phyloP scores from a whole-genome alignment of 768 basidiomycete species.

The Fomitopsis serialis region DNA sequence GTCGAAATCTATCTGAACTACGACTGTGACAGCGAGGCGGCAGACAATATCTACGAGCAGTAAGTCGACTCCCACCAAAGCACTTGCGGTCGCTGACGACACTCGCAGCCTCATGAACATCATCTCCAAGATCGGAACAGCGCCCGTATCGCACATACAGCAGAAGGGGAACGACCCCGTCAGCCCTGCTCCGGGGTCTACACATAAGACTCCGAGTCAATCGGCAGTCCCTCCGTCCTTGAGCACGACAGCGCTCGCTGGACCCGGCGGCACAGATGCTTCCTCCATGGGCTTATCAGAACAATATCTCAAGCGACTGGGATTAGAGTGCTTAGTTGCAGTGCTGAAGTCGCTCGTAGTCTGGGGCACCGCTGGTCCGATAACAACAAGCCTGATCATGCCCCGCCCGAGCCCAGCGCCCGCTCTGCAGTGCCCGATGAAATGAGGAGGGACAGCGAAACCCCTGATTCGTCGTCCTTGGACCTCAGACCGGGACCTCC shows the following conservation, averaged over 20 bases:
- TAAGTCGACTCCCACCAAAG: conserved; percentile 28
- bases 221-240: conserved; percentile 55
- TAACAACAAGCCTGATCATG: conserved; percentile 39
- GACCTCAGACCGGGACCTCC: conserved; percentile 38
- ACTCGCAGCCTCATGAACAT: conserved; percentile 80
- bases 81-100: background rate
- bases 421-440: conserved; percentile 53
- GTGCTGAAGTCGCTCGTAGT: conserved; percentile 85
- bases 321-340: conserved; percentile 90
- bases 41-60: conserved; percentile 97
- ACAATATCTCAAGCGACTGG: conserved; percentile 78
- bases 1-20: conserved; percentile 99
- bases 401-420: conserved; percentile 12
- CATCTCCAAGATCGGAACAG: conserved; percentile 83
- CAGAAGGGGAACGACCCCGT: conserved; percentile 51
- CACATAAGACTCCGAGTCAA: conserved; percentile 36
- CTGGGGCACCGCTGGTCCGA: conserved; percentile 66
- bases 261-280: conserved; percentile 64
- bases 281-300: conserved; percentile 71
- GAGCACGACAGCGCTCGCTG: conserved; percentile 57
- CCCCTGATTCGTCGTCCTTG: conserved; percentile 54
- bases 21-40: conserved; percentile 92
- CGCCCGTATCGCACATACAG: conserved; percentile 40
- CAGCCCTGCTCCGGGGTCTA: conserved; percentile 56
- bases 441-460: conserved; percentile 40